Evolutionary conservation across 202 grass and related monocot species (phyloP).

Genomic region (Setaria italica): DNA sequence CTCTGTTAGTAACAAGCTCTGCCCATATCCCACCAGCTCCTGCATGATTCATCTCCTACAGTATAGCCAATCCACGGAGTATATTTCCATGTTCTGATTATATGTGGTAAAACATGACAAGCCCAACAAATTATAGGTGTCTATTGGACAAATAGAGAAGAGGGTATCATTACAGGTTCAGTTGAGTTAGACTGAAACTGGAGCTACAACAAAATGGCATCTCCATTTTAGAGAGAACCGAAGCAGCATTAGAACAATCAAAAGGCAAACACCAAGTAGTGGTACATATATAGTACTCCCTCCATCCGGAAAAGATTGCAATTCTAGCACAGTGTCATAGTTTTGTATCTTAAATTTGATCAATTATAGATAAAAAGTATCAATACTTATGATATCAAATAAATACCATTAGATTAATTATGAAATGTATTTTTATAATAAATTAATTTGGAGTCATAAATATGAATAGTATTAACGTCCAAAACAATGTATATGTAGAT

Average conservation of each 20-base stretch:
- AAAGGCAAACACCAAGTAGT: background rate
- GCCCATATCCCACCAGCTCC: slow-evolving; percentile 89
- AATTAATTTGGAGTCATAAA: no score
- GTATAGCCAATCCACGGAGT: background rate
- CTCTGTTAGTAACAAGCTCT: slow-evolving; percentile 82
- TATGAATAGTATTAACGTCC: background rate
- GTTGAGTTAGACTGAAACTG: background rate
- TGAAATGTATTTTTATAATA: no score
- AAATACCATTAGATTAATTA: no score
- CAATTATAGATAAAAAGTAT: no score
- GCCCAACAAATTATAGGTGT: background rate
- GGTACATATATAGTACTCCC: no score
- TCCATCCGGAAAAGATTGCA: no score
- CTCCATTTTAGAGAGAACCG: background rate
- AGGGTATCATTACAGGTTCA: background rate
- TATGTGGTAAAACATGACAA: background rate
- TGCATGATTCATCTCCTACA: slow-evolving; percentile 83
- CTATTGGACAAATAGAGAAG: background rate
- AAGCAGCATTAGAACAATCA: background rate
- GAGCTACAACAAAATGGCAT: background rate
- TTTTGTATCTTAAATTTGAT: no score
- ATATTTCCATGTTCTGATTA: background rate
- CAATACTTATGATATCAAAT: no score
- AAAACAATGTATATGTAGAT: no score
- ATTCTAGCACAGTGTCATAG: no score